phyloP scores from a whole-genome alignment of 257 asterid genomes.

The Verbascum thapsus region DNA sequence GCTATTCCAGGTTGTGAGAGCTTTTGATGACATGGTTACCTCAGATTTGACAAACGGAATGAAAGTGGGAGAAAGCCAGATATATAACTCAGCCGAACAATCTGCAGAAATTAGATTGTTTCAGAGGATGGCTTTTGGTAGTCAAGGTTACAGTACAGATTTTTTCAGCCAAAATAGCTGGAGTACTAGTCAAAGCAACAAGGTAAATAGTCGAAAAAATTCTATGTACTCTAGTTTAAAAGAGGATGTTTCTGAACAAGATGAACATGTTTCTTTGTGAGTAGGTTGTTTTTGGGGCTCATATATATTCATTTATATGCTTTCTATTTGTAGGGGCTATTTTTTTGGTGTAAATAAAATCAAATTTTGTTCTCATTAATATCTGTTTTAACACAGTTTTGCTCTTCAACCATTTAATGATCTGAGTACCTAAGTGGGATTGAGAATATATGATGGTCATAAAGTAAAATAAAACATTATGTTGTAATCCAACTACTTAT shows the following conservation, averaged over 20 bases:
- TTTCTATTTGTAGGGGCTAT: slow-evolving; percentile 34
- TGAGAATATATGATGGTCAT: too few species aligned
- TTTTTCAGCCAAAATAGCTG: slow-evolving; percentile 58
- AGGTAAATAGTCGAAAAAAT: slow-evolving; percentile 30
- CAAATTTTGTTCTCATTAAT: slow-evolving; percentile 25
- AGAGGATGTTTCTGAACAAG: slow-evolving; percentile 11
- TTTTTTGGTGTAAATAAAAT: slow-evolving; percentile 53
- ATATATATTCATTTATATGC: slow-evolving; percentile 23
- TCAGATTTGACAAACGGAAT: slow-evolving; percentile 83
- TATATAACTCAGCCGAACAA: slow-evolving; percentile 73
- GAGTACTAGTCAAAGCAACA: slow-evolving; percentile 41
- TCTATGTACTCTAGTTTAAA: slow-evolving; percentile 24
- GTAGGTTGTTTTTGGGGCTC: slow-evolving; percentile 30
- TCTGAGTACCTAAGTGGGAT: too few species aligned
- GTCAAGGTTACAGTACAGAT: slow-evolving; percentile 66
- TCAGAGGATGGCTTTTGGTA: slow-evolving; percentile 86
- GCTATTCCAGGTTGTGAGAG: slow-evolving; percentile 73
- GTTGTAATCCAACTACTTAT: too few species aligned
- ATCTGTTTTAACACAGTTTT: slow-evolving; percentile 30
- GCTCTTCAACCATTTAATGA: slow-evolving; percentile 15
- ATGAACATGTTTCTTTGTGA: slow-evolving; percentile 31
- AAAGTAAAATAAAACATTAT: too few species aligned
- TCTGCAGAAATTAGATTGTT: too few species aligned
- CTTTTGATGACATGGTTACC: slow-evolving; percentile 63
- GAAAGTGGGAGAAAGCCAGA: slow-evolving; percentile 87